Conservation (phyloP, 1,284 basidiomycete species). For the Pascua sp. region DNA sequence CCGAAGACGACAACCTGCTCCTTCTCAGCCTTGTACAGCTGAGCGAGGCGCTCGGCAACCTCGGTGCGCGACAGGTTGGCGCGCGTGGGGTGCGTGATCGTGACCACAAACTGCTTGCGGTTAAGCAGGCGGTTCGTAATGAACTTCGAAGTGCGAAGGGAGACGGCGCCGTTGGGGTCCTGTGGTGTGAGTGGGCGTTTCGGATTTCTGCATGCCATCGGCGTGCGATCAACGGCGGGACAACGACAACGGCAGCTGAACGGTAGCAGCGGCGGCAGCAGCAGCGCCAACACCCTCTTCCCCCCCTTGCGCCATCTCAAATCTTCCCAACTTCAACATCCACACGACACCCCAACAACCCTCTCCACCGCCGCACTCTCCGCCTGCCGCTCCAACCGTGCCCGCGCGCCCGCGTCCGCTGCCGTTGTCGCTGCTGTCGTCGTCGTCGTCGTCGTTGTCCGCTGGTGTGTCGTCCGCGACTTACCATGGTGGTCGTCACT, state of each 20-base stretch:
- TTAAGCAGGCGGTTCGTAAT: conserved; percentile 97
- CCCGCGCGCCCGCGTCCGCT: neutral
- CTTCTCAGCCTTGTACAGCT: conserved; percentile 61
- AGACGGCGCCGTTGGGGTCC: conserved; percentile 86
- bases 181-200: conserved; percentile 9
- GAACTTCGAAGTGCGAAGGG: conserved; percentile 98
- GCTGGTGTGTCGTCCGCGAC: conserved; percentile 9
- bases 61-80: conserved; percentile 92
- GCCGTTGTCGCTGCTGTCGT: neutral
- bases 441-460: conserved; percentile 5
- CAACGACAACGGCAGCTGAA: too few species aligned
- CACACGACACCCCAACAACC: neutral
- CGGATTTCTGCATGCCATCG: neutral
- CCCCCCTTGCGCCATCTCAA: too few species aligned
- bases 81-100: conserved; percentile 93
- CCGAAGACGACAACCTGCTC: conserved; percentile 62
- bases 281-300: too few species aligned
- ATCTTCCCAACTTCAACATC: neutral
- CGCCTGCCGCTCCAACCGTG: neutral
- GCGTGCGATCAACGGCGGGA: too few species aligned
- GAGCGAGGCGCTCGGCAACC: conserved; percentile 87
- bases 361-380: neutral
- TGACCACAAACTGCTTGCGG: conserved; percentile 81
- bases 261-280: neutral
- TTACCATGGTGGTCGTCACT: conserved; percentile 41